Conservation (phyloP, 352 stramenopile species). For the Phytophthora capsici region DNA sequence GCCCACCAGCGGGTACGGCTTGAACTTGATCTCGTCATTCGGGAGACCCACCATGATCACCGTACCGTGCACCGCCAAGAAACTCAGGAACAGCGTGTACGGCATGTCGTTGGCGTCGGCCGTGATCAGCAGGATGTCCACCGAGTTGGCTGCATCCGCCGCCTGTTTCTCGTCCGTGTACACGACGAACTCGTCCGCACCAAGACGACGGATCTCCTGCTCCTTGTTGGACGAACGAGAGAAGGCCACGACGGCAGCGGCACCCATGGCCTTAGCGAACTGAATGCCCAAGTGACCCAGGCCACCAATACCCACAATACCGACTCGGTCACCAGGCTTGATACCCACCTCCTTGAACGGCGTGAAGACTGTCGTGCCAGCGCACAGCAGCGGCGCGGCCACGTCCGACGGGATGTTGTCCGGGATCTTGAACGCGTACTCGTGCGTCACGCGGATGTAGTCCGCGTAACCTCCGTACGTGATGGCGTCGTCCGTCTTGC, state of each 20-base stretch:
- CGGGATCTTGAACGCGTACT: conserved; percentile 60
- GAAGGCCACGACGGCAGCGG: conserved; percentile 63
- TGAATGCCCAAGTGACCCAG: conserved; percentile 88
- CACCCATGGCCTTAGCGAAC: conserved; percentile 73
- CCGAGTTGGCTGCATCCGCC: conserved; percentile 23
- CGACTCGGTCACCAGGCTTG: conserved; percentile 60
- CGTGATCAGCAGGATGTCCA: conserved; percentile 82
- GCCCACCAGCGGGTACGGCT: conserved; percentile 54
- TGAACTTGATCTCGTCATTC: conserved; percentile 65
- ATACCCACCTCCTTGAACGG: conserved; percentile 55
- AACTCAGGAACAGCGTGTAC: conserved; percentile 55
- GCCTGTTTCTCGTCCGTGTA: conserved; percentile 48
- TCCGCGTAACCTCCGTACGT: conserved; percentile 72
- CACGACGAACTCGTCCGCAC: conserved; percentile 69
- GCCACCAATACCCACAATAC: conserved; percentile 83
- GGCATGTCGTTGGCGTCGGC: conserved; percentile 61
- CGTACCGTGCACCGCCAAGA: conserved; percentile 64
- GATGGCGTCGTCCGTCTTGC: conserved; percentile 38
- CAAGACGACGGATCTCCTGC: conserved; percentile 51
- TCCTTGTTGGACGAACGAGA: conserved; percentile 74
- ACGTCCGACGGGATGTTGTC: conserved; percentile 27
- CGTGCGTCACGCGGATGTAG: conserved; percentile 60
- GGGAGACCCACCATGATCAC: conserved; percentile 73
- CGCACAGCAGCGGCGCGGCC: conserved; percentile 14
- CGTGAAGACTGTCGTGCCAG: conserved; percentile 21